Evolutionary conservation across 2,329 filamentous ascomycete genomes (phyloP), one percentile per base, ranked within the genome.

Genomic region (Aspergillus candidus): DNA sequence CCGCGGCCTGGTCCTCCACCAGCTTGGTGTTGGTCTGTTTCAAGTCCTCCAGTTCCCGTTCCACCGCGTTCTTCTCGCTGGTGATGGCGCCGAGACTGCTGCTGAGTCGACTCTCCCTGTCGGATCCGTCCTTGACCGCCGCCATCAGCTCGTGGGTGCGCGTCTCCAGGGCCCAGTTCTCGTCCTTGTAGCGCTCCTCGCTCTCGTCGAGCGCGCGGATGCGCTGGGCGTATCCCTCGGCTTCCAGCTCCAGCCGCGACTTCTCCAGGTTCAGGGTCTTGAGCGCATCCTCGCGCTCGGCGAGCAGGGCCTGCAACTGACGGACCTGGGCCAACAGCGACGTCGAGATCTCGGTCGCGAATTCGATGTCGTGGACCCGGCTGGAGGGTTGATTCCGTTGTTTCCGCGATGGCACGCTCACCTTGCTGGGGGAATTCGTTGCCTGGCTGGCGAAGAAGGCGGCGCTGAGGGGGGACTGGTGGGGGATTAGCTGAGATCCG

Each of bases 111-210:
- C 88, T 86, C 66, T 96, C 89, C 48, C 85, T 84, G 60, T 93
- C 89, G 11, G 82, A 74, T 1, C 86, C 79, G 37, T 94, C 88
- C 61, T 83, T 88, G 50, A 85, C 78, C 12, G 79, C 75, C 6
- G 84, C 78, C 41, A 86, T 77, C 34, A 91, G 74, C 51, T 97
- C 90, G 58, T 95, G 93, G 15, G 94, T 78, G 57, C 89, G 87
- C 0, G 90, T 94, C 67, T 98, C 93, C 32, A 98, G 77, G 51
- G 86, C 91, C 93, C 93, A 98, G 64, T 97, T 98, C 67, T 97
- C 93, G 60, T 98, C 93, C 69, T 96, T 97, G 72, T 94, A 95
- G 41, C 88, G 84, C 59, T 94, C 86, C 65, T 98, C 93, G 62
- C 86, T 95, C 68, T 98, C 93, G 56, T 96, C 90, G 33, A 96